These are phyloP conservation scores for Xylaria palmicola DNA, from an alignment of 495 filamentous ascomycete species.

Conservation along the genomic window DNA sequence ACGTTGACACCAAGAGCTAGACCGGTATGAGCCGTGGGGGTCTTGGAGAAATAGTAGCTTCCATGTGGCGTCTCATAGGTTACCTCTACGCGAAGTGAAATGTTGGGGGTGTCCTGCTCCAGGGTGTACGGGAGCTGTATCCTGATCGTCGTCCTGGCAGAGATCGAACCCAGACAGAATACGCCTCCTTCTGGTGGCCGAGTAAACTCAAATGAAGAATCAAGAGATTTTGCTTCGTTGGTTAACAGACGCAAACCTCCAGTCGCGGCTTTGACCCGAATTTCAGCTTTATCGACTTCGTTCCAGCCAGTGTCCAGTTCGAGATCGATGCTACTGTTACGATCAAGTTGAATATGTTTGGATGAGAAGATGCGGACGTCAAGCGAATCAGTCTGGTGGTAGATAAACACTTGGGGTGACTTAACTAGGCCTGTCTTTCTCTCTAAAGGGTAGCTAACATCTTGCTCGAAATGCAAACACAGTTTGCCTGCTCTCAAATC, in stretches of 20 bases:
- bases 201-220: constrained; percentile 52
- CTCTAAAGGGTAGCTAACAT: constrained; percentile 36
- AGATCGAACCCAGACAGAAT: constrained; percentile 62
- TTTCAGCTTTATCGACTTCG: constrained; percentile 61
- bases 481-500: constrained; percentile 68
- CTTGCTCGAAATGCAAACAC: constrained; percentile 61
- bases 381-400: constrained; percentile 49
- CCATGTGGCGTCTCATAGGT: constrained; percentile 74
- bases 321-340: constrained; percentile 72
- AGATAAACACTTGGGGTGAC: constrained; percentile 44
- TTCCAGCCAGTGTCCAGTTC: constrained; percentile 76
- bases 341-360: constrained; percentile 69
- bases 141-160: constrained; percentile 45
- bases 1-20: constrained; percentile 93
- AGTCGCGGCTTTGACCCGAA: constrained; percentile 77
- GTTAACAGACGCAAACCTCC: constrained; percentile 84
- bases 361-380: constrained; percentile 48
- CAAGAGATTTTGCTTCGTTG: constrained; percentile 61
- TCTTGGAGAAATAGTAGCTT: constrained; percentile 66
- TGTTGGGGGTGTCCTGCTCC: constrained; percentile 70
- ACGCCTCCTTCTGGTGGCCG: constrained; percentile 61
- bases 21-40: constrained; percentile 61
- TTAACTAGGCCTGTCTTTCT: constrained; percentile 44
- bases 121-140: constrained; percentile 81
- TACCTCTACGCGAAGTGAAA: constrained; percentile 75